Base-by-base conservation (phyloP, 139 green algal genomes). In the Haematococcus lacustris region DNA sequence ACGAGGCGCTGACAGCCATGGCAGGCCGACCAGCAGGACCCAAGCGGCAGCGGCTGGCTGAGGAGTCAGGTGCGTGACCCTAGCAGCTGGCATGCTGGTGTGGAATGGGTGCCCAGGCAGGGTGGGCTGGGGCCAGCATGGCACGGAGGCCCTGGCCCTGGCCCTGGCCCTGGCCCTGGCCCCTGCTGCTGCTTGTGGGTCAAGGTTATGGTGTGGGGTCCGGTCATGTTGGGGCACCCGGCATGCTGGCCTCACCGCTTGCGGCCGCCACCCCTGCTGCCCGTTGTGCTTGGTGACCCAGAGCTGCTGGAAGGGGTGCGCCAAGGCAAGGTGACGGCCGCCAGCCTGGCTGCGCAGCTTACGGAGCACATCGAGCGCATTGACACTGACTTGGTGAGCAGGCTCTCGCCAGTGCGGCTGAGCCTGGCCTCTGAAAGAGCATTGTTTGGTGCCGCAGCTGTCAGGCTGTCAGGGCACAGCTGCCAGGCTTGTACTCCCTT, bases 321-420 rank as follows among this genome's bases (percentile, higher is more conserved):
- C 25, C 57, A 65, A 30, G 5, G 60, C 13, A n/a, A 30, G 50
- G 66, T 87, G 50, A 38, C 65, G 3, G 57, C 35, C 70, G 73
- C 77, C 2, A 86, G 70, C 3, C 75, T 98, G 68, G 73, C 71
- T 32, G 32, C 73, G 28, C 84, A 82, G 68, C 88, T 98, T 30
- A 80, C 72, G 2, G 86, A 97, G 74, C 86, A 97, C 73, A 92
- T 98, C 34, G 90, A 98, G 72, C 85, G 89, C 38, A 92, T 97
- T 9, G 91, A 97, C 80, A 91, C 81, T 7, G 90, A 96, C 81
- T 86, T 94, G 90, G 89, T 92, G 80, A 34, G 86, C 43, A 37
- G 4, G 51, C 59, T 38, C 59, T 17, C 25, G 28, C 3, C 30
- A 32, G 38, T 39, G 21, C n/a, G 28, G 2, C 28, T 38, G 59